Percentiles rank a stretch among this genome's conserved stretches.
These are phyloP conservation scores for Rhodotorula sphaerocarpa DNA, from an alignment of 768 basidiomycete genomes.

Conservation along the genomic window DNA sequence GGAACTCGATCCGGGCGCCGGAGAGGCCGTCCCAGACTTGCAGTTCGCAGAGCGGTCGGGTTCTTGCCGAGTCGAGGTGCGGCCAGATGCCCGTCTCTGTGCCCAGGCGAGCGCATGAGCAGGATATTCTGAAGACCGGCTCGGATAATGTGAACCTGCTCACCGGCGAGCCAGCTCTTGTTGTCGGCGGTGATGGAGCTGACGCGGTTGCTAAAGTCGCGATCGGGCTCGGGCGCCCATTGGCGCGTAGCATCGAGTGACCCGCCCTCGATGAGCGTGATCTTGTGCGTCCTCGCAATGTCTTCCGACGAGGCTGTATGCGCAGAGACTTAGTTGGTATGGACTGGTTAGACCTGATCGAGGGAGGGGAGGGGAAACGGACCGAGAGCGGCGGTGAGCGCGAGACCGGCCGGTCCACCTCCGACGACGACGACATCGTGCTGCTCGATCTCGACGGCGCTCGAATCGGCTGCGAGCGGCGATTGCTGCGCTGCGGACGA, in stretches of 20 bases:
- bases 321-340: no score
- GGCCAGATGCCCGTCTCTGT: slow-evolving; percentile 68
- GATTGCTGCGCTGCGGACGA: not conserved
- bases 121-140: not conserved
- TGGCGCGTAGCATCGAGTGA: slow-evolving; percentile 60
- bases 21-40: slow-evolving; percentile 89
- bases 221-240: slow-evolving; percentile 53
- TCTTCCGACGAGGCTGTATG: slow-evolving; percentile 51
- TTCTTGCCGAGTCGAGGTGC: slow-evolving; percentile 60
- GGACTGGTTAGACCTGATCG: no score
- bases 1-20: slow-evolving; percentile 66
- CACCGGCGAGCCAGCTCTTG: slow-evolving; percentile 59
- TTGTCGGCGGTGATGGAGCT: slow-evolving; percentile 76
- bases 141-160: slow-evolving; percentile 19
- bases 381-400: slow-evolving; percentile 81
- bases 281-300: slow-evolving; percentile 52
- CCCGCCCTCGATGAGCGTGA: slow-evolving; percentile 73
- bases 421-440: slow-evolving; percentile 90
- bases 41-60: slow-evolving; percentile 63
- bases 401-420: slow-evolving; percentile 83
- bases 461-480: not conserved
- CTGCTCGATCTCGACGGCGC: slow-evolving; percentile 35
- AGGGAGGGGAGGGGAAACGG: slow-evolving; percentile 2
- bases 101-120: no score
- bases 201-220: slow-evolving; percentile 69